A percentile compares a stretch with the other conserved stretches of the same genome.
phyloP scores from a whole-genome alignment of 306 rosid species.

The Cicer cuneatum region DNA sequence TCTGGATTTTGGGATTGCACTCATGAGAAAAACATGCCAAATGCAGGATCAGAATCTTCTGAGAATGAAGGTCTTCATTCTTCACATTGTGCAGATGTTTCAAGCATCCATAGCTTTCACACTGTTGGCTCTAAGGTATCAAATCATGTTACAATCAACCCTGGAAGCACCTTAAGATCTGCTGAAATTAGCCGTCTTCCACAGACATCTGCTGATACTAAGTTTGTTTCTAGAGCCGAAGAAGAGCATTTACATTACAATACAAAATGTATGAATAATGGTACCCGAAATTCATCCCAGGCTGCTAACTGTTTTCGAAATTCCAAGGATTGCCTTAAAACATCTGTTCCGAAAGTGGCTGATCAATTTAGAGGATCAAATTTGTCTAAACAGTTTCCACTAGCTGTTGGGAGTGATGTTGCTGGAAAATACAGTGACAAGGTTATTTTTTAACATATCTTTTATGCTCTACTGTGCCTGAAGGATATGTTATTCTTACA shows the following conservation, averaged over 20 bases:
- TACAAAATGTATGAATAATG: slow-evolving; percentile 49
- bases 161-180: slow-evolving; percentile 47
- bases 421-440: slow-evolving; percentile 66
- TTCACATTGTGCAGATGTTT: slow-evolving; percentile 46
- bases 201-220: slow-evolving; percentile 42
- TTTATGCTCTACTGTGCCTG: slow-evolving; percentile 4
- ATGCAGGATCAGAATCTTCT: slow-evolving; percentile 42
- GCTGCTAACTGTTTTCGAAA: slow-evolving; percentile 50
- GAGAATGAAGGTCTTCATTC: slow-evolving; percentile 43
- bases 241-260: slow-evolving; percentile 45
- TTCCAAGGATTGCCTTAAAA: slow-evolving; percentile 61
- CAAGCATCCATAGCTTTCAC: slow-evolving; percentile 45
- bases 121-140: slow-evolving; percentile 51
- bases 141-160: slow-evolving; percentile 48
- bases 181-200: slow-evolving; percentile 48
- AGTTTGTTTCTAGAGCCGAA: slow-evolving; percentile 48
- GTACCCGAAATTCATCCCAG: slow-evolving; percentile 54
- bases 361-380: slow-evolving; percentile 77
- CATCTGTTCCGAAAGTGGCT: slow-evolving; percentile 65
- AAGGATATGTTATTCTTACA: slow-evolving; percentile 32
- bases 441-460: slow-evolving; percentile 51
- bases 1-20: slow-evolving; percentile 66
- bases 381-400: slow-evolving; percentile 50
- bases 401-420: slow-evolving; percentile 54
- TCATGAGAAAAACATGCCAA: slow-evolving; percentile 48